Evolutionary conservation across 106 monocot genomes (phyloP), one percentile per base, ranked within the genome.

Genomic region (Allium fistulosum): DNA sequence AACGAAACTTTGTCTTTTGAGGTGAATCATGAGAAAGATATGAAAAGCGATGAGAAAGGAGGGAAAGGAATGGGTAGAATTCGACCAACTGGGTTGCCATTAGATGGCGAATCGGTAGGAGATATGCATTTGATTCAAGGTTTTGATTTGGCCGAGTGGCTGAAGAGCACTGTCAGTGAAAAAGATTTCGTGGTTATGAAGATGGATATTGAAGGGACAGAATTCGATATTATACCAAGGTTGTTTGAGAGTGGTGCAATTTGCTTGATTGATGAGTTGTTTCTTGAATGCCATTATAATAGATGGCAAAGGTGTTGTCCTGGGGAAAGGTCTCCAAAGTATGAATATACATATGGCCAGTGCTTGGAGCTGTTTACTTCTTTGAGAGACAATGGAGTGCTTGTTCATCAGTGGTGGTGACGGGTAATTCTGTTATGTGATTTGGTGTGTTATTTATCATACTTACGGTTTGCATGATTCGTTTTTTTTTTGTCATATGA

Each of bases 241-340:
- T 64, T 85, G 49, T 80, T 85, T 71, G 89, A 90, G 75, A 90
- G 82, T 1, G 89, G 89, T 0, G 82, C 82, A 1, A 85, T 90
- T 14, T 90, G 89, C 49, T 70, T 90, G 82, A 67, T 90, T 5
- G 89, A 90, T 70, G 89, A 90, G 73, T 62, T 90, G 14, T 90
- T 90, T 58, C 71, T 90, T n/a, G 89, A 90, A 49, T 90, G 89
- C 80, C 89, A 90, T 71, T 90, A 90, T 69, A 90, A 80, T 62
- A 65, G 89, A 51, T 85, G 89, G 89, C 89, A 85, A 78, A 90
- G 81, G 71, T 88, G 88, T 67, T 84, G 88, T 28, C 88, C 82
- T 60, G 88, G 88, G 4, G 59, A 79, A 73, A 81, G 88, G 26
- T 81, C 84, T 15, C 84, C 84, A 3, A 88, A 88, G 74, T 88